Base-by-base conservation (phyloP, 148 eudicot species). In the Arbutus unedo region DNA sequence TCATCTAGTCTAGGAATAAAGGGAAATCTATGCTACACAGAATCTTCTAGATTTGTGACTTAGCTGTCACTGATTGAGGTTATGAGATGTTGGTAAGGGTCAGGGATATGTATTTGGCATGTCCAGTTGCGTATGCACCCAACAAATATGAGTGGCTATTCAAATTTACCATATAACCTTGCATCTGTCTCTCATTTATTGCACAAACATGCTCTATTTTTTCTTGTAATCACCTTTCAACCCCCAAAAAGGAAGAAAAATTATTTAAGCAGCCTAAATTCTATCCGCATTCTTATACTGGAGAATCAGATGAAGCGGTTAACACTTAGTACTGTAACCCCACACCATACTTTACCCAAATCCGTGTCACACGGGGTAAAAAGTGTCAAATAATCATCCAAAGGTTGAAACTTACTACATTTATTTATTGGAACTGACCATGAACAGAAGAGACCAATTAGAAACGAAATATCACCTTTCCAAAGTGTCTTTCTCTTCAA, bases 401-500 rank as follows among this genome's bases (percentile, higher is more conserved):
- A 48, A 79, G 18, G 15, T 64, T 47, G 56, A 79, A 62, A 48
- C 23, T 47, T 18, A 57, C 18, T 10, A 3, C 31, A 21, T 21
- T 57, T n/a, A 78, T 44, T 53, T 57, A 21, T 62, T 56, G 16
- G 4, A 78, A 57, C 54, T 44, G 66, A 18, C 31, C 19, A 81
- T 15, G 44, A 68, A 53, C 6, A 19, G 60, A 13, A 56, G 62
- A 54, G 60, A 31, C 64, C n/a, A 71, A 49, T 53, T 19, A 60
- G 18, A 49, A 74, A 11, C 23, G 25, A 60, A 64, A 55, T 50
- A 19, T 82, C 76, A 92, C 98, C 98, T 93, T 83, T 92, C 92
- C 85, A 91, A 62, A 70, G 86, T 88, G 49, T 85, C 93, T 83
- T 87, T 92, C 84, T 91, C 98, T 60, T 90, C 93, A 81, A 90